Evolutionary conservation across 371 early-diverging fungal genomes (phyloP).

Genomic region (Syncephalis plumigaleata): DNA sequence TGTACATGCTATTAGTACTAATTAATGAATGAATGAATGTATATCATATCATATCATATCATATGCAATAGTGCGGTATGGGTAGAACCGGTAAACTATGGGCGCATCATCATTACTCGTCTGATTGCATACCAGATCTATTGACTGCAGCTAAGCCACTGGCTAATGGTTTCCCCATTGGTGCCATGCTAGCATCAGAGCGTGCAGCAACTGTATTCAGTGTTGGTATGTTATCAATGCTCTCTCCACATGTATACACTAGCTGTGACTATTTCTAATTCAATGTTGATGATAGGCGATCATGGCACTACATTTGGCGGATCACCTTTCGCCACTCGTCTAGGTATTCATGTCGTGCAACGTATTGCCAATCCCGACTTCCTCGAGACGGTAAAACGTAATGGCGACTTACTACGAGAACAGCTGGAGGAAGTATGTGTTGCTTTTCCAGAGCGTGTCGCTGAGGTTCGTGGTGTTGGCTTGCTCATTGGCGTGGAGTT

Average conservation of each 20-base stretch:
- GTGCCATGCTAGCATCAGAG: slow-evolving; percentile 62
- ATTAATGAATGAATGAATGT: not conserved
- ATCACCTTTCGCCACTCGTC: slow-evolving; percentile 68
- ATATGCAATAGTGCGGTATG: slow-evolving; percentile 59
- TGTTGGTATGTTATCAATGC: slow-evolving; percentile 27
- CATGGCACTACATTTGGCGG: slow-evolving; percentile 97
- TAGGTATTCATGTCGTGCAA: slow-evolving; percentile 50
- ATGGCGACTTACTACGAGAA: slow-evolving; percentile 30
- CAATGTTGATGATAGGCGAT: slow-evolving; percentile 32
- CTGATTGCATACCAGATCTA: slow-evolving; percentile 72
- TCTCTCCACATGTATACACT: not conserved
- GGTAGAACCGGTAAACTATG: slow-evolving; percentile 84
- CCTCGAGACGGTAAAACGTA: slow-evolving; percentile 36
- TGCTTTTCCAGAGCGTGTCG: slow-evolving; percentile 28
- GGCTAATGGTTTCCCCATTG: slow-evolving; percentile 92
- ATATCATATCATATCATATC: not conserved
- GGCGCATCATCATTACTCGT: slow-evolving; percentile 56
- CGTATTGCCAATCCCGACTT: slow-evolving; percentile 50
- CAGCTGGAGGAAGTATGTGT: slow-evolving; percentile 26
- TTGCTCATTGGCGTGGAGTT: slow-evolving; percentile 68
- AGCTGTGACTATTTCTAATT: slow-evolving; percentile 4
- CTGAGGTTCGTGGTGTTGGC: slow-evolving; percentile 70
- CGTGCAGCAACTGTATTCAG: slow-evolving; percentile 64
- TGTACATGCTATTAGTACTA: no score
- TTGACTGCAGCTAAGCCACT: slow-evolving; percentile 89